Percentiles rank a stretch among this genome's conserved stretches.
Conservation (phyloP, 148 eudicot genomes). For the Gaultheria prostrata region DNA sequence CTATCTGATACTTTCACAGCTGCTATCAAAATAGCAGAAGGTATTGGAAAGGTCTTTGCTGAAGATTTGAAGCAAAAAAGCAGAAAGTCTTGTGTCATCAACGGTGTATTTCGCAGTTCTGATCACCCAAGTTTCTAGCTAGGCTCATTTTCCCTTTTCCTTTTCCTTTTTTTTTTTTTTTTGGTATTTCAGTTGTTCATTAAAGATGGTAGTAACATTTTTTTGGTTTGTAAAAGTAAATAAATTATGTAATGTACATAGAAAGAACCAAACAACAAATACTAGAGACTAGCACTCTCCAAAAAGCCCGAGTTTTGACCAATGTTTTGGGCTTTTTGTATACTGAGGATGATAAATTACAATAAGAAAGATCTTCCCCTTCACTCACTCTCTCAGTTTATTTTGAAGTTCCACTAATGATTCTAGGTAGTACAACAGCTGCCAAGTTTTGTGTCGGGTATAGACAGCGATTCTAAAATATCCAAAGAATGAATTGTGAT, state of each 20-base stretch:
- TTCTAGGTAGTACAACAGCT: background rate
- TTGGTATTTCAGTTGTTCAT: background rate
- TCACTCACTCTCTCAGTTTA: background rate
- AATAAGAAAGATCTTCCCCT: background rate
- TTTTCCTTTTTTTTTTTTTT: too few species aligned
- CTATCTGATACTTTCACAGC: constrained; percentile 36
- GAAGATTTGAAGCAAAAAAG: constrained; percentile 58
- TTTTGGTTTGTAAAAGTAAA: constrained; percentile 15
- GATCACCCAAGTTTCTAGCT: constrained; percentile 17
- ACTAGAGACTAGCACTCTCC: constrained; percentile 67
- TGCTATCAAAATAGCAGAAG: constrained; percentile 31
- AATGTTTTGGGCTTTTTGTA: constrained; percentile 49
- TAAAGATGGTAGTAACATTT: background rate
- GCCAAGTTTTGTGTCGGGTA: background rate
- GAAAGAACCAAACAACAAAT: constrained; percentile 13
- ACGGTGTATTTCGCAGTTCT: constrained; percentile 75
- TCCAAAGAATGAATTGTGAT: background rate
- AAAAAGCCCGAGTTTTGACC: constrained; percentile 54
- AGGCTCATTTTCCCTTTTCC: background rate
- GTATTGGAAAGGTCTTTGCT: constrained; percentile 42
- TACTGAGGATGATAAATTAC: constrained; percentile 41
- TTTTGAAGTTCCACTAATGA: background rate
- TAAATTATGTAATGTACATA: constrained; percentile 18
- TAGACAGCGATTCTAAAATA: too few species aligned
- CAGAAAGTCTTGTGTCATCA: constrained; percentile 55